Percentiles rank a stretch among this genome's conserved stretches.
Evolutionary conservation across 768 basidiomycete genomes (phyloP).

Genomic region (Leccinum rimulosum): DNA sequence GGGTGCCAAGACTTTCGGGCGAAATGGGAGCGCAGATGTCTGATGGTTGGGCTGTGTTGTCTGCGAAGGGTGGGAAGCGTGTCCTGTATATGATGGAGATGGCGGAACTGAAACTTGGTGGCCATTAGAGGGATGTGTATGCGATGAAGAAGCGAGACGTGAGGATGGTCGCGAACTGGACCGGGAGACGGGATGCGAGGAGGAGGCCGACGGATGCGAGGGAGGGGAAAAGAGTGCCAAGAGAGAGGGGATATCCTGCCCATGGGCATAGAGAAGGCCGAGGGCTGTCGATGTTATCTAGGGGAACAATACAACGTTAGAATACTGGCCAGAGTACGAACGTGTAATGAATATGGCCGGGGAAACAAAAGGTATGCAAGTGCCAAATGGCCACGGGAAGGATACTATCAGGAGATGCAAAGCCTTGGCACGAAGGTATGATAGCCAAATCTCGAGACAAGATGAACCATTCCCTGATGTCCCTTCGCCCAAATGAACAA

Average conservation of each 20-base stretch:
- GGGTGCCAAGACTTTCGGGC: slow-evolving; percentile 17
- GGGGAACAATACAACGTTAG: slow-evolving; percentile 6
- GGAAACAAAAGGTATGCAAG: slow-evolving; percentile 26
- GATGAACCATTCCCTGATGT: slow-evolving; percentile 39
- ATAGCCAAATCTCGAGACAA: slow-evolving; percentile 43
- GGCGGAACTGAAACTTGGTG: slow-evolving; percentile 6
- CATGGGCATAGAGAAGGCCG: slow-evolving; percentile 27
- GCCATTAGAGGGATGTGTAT: slow-evolving; percentile 6
- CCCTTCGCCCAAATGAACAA: neutral
- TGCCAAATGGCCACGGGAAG: slow-evolving; percentile 40
- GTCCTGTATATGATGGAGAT: slow-evolving; percentile 8
- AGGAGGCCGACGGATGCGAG: slow-evolving; percentile 1
- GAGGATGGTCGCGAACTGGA: slow-evolving; percentile 24
- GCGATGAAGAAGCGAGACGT: slow-evolving; percentile 17
- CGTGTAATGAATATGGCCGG: neutral
- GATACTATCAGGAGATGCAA: slow-evolving; percentile 24
- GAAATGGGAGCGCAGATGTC: slow-evolving; percentile 15
- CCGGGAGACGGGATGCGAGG: slow-evolving; percentile 21
- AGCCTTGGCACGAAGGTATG: neutral
- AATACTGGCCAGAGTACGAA: slow-evolving; percentile 10
- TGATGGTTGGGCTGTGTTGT: neutral
- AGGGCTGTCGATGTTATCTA: slow-evolving; percentile 31
- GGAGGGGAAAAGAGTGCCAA: slow-evolving; percentile 18
- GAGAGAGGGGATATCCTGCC: slow-evolving; percentile 22
- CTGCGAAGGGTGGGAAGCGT: slow-evolving; percentile 12